These are phyloP conservation scores for Agaricus blazei DNA, from an alignment of 768 basidiomycete genomes.

Conservation along the genomic window DNA sequence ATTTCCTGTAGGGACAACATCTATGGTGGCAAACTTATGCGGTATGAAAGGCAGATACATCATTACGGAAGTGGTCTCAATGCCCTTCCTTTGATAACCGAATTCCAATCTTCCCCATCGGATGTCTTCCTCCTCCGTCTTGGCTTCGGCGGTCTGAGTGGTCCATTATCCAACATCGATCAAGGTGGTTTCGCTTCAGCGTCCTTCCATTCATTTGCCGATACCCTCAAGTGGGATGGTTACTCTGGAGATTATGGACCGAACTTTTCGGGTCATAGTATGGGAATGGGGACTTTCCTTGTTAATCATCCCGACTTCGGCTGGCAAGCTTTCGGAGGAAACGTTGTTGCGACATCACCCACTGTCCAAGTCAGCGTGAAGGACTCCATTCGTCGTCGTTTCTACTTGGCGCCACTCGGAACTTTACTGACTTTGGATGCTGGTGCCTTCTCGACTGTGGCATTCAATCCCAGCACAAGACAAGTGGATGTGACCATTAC, in stretches of 20 bases:
- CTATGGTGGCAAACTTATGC: constrained; percentile 49
- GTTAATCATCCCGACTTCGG: constrained; percentile 52
- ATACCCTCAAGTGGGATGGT: constrained; percentile 52
- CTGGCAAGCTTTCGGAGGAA: constrained; percentile 58
- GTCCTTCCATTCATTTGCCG: constrained; percentile 56
- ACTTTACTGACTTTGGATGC: constrained; percentile 43
- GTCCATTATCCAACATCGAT: constrained; percentile 52
- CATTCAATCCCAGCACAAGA: constrained; percentile 31
- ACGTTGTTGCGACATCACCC: constrained; percentile 34
- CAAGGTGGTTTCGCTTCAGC: constrained; percentile 52
- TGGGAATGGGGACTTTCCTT: constrained; percentile 44
- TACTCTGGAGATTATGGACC: constrained; percentile 60
- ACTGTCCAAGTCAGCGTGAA: constrained; percentile 37
- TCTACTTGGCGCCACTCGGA: constrained; percentile 48
- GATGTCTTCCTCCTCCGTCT: constrained; percentile 49
- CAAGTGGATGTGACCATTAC: constrained; percentile 37
- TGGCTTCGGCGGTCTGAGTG: constrained; percentile 47
- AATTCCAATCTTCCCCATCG: constrained; percentile 40
- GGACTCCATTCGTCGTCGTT: constrained; percentile 44
- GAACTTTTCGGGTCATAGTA: constrained; percentile 49
- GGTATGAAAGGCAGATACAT: constrained; percentile 54
- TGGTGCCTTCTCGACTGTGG: constrained; percentile 42
- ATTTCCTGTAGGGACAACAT: constrained; percentile 42
- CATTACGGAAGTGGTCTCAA: constrained; percentile 56
- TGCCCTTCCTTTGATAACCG: constrained; percentile 46